Conservation (phyloP, 345 rosid genomes). For the Populus davidiana region DNA sequence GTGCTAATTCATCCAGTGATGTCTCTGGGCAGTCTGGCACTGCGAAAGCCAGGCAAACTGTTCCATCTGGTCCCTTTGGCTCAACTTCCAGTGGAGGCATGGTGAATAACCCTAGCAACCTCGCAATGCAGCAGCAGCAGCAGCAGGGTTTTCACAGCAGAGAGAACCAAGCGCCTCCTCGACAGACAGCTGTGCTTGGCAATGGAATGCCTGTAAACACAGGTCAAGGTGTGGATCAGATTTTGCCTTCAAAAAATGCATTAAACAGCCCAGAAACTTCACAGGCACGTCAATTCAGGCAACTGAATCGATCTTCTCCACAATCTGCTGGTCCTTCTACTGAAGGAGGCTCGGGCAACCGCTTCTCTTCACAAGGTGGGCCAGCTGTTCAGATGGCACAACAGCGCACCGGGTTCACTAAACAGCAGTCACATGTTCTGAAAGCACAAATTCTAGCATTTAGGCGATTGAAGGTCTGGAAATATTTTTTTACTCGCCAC, state of each 20-base stretch:
- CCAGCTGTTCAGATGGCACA: slow-evolving; percentile 49
- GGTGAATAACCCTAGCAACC: slow-evolving; percentile 39
- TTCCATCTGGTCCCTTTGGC: slow-evolving; percentile 50
- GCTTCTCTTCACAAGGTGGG: slow-evolving; percentile 48
- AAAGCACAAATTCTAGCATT: slow-evolving; percentile 98
- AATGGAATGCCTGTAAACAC: slow-evolving; percentile 64
- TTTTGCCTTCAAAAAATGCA: slow-evolving; percentile 47
- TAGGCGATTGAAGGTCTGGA: slow-evolving; percentile 80
- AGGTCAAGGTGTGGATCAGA: slow-evolving; percentile 53
- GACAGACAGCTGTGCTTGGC: slow-evolving; percentile 48
- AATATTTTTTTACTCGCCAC: slow-evolving; percentile 11
- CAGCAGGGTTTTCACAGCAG: slow-evolving; percentile 58
- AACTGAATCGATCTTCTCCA: slow-evolving; percentile 52
- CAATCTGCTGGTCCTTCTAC: slow-evolving; percentile 48
- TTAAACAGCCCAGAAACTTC: slow-evolving; percentile 46
- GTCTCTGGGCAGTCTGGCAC: slow-evolving; percentile 74
- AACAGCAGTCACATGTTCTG: slow-evolving; percentile 92
- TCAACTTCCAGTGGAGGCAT: slow-evolving; percentile 51
- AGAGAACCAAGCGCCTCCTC: slow-evolving; percentile 60
- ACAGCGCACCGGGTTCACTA: slow-evolving; percentile 72
- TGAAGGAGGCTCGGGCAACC: slow-evolving; percentile 45
- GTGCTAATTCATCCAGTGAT: slow-evolving; percentile 74
- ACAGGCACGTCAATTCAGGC: slow-evolving; percentile 68
- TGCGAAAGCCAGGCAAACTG: slow-evolving; percentile 54
- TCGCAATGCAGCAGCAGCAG: slow-evolving; percentile 61